A percentile compares a stretch with the other conserved stretches of the same genome.
phyloP scores from a whole-genome alignment of 352 stramenopile genomes.

The Elongisporangium anandrum region DNA sequence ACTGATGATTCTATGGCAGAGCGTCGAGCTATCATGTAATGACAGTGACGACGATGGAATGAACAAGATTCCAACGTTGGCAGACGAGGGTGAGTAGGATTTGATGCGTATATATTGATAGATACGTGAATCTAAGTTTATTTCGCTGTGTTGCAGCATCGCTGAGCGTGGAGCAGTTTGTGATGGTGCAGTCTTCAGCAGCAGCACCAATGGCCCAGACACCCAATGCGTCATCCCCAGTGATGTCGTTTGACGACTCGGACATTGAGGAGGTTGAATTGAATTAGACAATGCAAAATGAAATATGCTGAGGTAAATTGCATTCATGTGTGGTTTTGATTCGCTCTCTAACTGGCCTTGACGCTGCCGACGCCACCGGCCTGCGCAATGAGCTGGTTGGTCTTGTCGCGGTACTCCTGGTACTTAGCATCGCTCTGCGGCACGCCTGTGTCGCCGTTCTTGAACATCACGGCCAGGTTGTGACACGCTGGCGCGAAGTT shows the following conservation, averaged over 20 bases:
- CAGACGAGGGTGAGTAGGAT: not conserved
- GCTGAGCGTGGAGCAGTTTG: not conserved
- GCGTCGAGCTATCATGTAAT: too few relatives aligned
- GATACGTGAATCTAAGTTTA: not conserved
- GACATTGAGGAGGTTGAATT: conserved; percentile 59
- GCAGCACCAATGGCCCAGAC: not conserved
- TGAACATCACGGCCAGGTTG: conserved; percentile 88
- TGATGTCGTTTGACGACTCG: conserved; percentile 45
- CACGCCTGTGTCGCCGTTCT: conserved; percentile 77
- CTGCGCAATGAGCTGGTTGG: conserved; percentile 68
- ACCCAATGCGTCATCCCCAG: conserved; percentile 1
- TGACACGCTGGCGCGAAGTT: conserved; percentile 87
- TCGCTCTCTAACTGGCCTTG: conserved; percentile 27
- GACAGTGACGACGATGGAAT: not conserved
- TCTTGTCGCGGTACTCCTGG: conserved; percentile 74
- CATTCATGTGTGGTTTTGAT: conserved; percentile 1
- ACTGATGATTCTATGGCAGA: too few relatives aligned
- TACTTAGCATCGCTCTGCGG: conserved; percentile 60
- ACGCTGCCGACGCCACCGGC: conserved; percentile 51
- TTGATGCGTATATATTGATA: conserved; percentile 2
- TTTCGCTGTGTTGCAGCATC: not conserved
- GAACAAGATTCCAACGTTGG: not conserved
- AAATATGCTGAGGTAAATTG: too few relatives aligned
- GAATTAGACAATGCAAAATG: too few relatives aligned
- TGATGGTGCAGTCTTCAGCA: not conserved